A percentile compares a stretch with the other conserved stretches of the same genome.
phyloP scores from a whole-genome alignment of 176 grass and related monocot genomes.

The Eragrostis nindensis region DNA sequence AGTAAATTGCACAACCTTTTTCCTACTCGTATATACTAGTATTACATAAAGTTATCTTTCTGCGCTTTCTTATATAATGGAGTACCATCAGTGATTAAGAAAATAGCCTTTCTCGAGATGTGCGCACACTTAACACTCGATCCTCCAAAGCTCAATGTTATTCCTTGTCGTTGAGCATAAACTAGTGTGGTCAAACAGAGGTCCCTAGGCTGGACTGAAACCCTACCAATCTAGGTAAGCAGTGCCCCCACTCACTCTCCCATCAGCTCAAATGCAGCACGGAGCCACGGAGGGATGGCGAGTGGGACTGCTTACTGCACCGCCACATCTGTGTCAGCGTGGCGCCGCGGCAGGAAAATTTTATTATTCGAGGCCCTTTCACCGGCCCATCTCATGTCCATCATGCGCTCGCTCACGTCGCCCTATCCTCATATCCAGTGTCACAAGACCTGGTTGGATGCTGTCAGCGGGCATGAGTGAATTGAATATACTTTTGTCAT shows the following conservation, averaged over 20 bases:
- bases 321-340: constrained; percentile 39
- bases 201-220: constrained; percentile 43
- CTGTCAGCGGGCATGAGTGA: not conserved
- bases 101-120: constrained; percentile 37
- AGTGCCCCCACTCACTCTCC: not conserved
- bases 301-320: not conserved
- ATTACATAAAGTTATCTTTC: constrained; percentile 34
- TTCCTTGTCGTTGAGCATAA: not conserved
- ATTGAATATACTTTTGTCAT: constrained; percentile 51
- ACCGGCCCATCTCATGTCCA: constrained; percentile 43
- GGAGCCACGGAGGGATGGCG: constrained; percentile 14
- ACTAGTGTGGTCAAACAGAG: constrained; percentile 59
- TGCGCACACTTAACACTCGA: constrained; percentile 44
- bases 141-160: constrained; percentile 15
- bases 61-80: not conserved
- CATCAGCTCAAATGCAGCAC: not conserved
- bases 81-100: constrained; percentile 22
- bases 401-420: constrained; percentile 33
- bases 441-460: constrained; percentile 21
- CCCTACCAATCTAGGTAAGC: constrained; percentile 26
- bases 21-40: not conserved
- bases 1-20: constrained; percentile 22
- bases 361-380: constrained; percentile 41
- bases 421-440: constrained; percentile 1
- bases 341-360: constrained; percentile 10